phyloP scores from a whole-genome alignment of 2,329 filamentous ascomycete species.

The Aspergillus pseudoviridinutans region DNA sequence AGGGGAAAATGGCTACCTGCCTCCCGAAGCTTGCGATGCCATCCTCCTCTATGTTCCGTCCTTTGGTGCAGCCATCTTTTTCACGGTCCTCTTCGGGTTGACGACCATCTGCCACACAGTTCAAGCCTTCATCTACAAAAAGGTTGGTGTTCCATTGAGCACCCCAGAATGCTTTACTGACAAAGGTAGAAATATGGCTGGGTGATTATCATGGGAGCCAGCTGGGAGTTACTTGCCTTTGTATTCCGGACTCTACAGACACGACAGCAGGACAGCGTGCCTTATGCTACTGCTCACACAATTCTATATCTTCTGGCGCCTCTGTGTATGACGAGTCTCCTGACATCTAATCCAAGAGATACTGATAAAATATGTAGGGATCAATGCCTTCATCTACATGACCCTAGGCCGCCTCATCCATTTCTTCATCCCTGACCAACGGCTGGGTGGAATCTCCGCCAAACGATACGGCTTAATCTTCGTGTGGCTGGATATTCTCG shows the following conservation, averaged over 20 bases:
- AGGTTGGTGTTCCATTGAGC: conserved; percentile 12
- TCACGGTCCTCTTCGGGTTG: conserved; percentile 30
- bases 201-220: conserved; percentile 42
- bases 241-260: conserved; percentile 39
- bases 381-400: conserved; percentile 50
- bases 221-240: conserved; percentile 41
- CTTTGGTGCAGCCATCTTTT: conserved; percentile 29
- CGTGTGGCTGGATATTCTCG: conserved; percentile 40
- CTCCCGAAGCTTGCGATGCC: conserved; percentile 32
- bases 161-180: conserved; percentile 1
- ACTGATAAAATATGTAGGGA: background rate
- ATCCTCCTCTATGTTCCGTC: conserved; percentile 30
- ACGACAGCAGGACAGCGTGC: conserved; percentile 34
- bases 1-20: conserved; percentile 36
- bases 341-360: conserved; percentile 14
- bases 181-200: conserved; percentile 35
- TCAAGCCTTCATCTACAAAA: conserved; percentile 31
- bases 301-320: conserved; percentile 45
- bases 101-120: conserved; percentile 26
- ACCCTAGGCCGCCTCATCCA: conserved; percentile 45
- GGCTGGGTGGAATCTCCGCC: conserved; percentile 38
- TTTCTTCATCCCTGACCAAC: conserved; percentile 38
- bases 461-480: conserved; percentile 37
- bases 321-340: conserved; percentile 20
- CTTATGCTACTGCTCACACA: conserved; percentile 30